Base-by-base conservation (phyloP, 208 protist species). In the Trypanosoma platydactyli region DNA sequence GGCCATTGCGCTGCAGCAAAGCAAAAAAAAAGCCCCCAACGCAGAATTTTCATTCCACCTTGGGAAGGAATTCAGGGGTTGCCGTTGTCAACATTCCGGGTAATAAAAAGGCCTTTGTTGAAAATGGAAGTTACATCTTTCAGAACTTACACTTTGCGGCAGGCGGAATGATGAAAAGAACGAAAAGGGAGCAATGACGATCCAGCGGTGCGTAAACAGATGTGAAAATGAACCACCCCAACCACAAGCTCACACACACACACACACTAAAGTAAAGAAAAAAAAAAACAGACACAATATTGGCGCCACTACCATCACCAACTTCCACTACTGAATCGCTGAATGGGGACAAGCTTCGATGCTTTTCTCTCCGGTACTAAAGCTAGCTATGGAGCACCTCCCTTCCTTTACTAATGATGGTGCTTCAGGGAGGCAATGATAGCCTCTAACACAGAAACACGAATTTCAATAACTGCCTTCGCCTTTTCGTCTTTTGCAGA, bases 401-500 rank as follows among this genome's bases (percentile, higher is more conserved):
- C 33, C 9, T 9, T 38, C 33, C 33, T 22, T 16, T 48, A 48
- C 44, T 59, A 73, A 45, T 68, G 55, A 46, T 81, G 68, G 46
- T 84, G 76, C 55, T 84, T 84, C 35, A 95, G 78, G 30, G 85
- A 76, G 57, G 83, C 76, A 54, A 92, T 79, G 49, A 95, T 67
- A 20, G 74, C 49, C 74, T 95, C 90, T 12, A 94, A 66, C 30
- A 92, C 86, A 52, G 74, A 79, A 53, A 94, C 83, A 44, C 88
- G 88, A 50, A 95, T 84, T 69, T 94, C 90, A 59, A 89, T 68
- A 52, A 95, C 71, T 12, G 90, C 41, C 76, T 84, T 90, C 12
- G 76, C 83, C 80, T 95, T 94, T 6, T 95, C 90, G 52, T 91
- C 84, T 56, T 91, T 87, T 30, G 88, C 84, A 16, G 67, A 68